Evolutionary conservation across 2,329 filamentous ascomycete species (phyloP), one percentile per base, ranked within the genome.

Genomic region (Parascedosporium putredinis): DNA sequence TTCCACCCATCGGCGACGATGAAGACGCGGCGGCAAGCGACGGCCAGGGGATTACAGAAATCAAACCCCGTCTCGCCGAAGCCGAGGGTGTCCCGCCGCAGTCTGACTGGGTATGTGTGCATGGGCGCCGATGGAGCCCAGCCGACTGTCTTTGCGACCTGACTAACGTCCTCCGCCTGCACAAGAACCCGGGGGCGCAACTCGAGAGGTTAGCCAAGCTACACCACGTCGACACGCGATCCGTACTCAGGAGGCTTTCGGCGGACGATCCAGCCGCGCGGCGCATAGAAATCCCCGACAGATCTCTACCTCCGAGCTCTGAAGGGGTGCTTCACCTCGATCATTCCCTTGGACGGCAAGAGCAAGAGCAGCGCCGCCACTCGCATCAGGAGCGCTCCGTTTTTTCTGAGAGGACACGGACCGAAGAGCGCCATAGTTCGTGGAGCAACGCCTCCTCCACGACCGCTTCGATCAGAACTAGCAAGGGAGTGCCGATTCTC

Each of bases 101-200:
- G 75, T 77, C 80, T 63, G 88, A 95, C 67, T 96, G 91, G 91
- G 89, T 95, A 88, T 84, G 88, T 88, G 75, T 75, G 67, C 75
- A 78, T 61, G 74, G 74, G 54, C 64, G 62, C 54, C 59, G 61
- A 56, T 78, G 73, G 69, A 62, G 58, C 53, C 70, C 69, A 54
- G 64, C 67, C 59, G 74, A 76, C 64, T 78, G 74, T 66, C 67
- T 71, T 58, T 79, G 75, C 65, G 68, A 73, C 57, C 62, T 76
- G 60, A 67, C 75, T 79, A 77, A 79, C 72, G 57, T 70, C 59
- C 62, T 72, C 54, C 63, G 61, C 54, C 57, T 61, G 58, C 58
- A 69, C 56, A 74, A 88, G 84, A 83, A 90, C 67, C 86, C 86
- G 53, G 67, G 74, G 58, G 75, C 69, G 54, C 81, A 83, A 66